Percentiles rank a stretch among this genome's conserved stretches.
These are phyloP conservation scores for Corrigiola litoralis DNA, from an alignment of 179 eudicot species.

Conservation along the genomic window DNA sequence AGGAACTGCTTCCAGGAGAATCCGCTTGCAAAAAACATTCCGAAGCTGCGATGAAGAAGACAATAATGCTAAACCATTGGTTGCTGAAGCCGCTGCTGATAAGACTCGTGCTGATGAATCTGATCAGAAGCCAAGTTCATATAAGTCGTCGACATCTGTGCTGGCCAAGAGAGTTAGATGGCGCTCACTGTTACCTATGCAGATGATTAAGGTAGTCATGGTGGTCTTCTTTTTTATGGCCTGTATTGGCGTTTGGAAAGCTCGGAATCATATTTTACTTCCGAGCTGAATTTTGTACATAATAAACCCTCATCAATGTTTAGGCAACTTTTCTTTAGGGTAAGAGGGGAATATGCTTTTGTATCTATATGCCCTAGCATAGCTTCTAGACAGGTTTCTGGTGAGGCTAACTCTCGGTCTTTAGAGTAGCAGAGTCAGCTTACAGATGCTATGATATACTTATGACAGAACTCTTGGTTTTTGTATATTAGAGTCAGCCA, in stretches of 20 bases:
- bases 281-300: conserved; percentile 21
- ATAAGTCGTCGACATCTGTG: conserved; percentile 2
- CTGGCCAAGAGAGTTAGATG: neutral
- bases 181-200: neutral
- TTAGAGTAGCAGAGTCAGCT: conserved; percentile 11
- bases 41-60: neutral
- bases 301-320: neutral
- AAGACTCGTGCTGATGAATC: neutral
- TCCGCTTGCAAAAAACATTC: conserved; percentile 31
- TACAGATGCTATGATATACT: neutral
- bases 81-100: conserved; percentile 17
- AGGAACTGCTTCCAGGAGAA: conserved; percentile 64
- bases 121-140: neutral
- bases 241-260: conserved; percentile 24
- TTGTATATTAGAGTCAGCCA: conserved; percentile 8
- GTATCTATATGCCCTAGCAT: conserved; percentile 11
- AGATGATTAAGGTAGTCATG: conserved; percentile 18
- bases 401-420: conserved; percentile 13
- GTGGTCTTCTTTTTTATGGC: conserved; percentile 22
- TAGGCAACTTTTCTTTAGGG: conserved; percentile 10
- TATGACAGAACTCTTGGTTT: conserved; percentile 3
- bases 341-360: conserved; percentile 11
- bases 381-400: conserved; percentile 24
- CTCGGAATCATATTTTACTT: conserved; percentile 3
- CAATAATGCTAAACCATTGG: conserved; percentile 9